phyloP scores from a whole-genome alignment of 495 filamentous ascomycete genomes.

The Penicillium lividum region DNA sequence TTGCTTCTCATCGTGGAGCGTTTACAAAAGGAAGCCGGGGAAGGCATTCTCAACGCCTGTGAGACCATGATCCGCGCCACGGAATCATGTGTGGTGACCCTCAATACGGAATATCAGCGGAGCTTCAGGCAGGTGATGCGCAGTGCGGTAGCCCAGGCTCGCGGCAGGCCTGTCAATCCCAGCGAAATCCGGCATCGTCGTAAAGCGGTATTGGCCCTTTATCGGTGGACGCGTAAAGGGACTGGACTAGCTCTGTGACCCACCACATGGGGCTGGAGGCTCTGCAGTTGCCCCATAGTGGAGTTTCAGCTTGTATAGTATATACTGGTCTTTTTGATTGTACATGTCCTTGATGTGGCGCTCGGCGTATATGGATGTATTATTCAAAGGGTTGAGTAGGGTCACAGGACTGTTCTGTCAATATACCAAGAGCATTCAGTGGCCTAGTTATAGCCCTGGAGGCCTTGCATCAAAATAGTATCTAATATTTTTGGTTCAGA shows the following conservation, averaged over 20 bases:
- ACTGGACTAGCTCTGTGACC: constrained; percentile 68
- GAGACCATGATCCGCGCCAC: constrained; percentile 85
- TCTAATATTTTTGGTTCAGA: too few relatives aligned
- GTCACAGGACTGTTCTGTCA: not conserved
- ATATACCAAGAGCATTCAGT: not conserved
- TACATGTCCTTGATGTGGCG: not conserved
- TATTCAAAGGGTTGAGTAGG: too few relatives aligned
- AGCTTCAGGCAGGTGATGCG: constrained; percentile 86
- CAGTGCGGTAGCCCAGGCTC: constrained; percentile 74
- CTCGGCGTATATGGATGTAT: too few relatives aligned
- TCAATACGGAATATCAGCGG: constrained; percentile 84
- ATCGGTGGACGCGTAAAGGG: constrained; percentile 79
- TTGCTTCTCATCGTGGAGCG: constrained; percentile 81
- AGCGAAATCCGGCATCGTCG: constrained; percentile 75
- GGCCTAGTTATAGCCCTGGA: not conserved
- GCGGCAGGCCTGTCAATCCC: constrained; percentile 70
- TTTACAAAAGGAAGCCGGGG: constrained; percentile 74
- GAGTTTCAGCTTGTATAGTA: not conserved
- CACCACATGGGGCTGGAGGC: not conserved
- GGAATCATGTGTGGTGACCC: constrained; percentile 80
- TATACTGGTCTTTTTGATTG: not conserved
- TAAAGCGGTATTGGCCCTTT: constrained; percentile 70
- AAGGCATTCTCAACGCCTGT: constrained; percentile 78
- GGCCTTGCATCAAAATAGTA: too few relatives aligned
- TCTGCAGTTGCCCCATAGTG: not conserved